These are phyloP conservation scores for Verticillium longisporum DNA, from an alignment of 2,329 filamentous ascomycete species.

Conservation along the genomic window DNA sequence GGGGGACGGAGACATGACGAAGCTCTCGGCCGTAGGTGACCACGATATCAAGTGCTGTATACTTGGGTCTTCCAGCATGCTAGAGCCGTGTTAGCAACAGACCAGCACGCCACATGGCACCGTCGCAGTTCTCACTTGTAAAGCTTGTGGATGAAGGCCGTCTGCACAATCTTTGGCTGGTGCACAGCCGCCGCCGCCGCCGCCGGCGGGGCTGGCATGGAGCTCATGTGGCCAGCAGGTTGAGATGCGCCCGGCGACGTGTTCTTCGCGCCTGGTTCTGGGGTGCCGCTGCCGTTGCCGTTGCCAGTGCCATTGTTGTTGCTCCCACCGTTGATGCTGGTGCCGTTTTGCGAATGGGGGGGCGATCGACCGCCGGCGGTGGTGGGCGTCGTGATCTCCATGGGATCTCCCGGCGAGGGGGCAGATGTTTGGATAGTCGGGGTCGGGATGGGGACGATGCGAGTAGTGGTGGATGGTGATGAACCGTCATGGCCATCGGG, in stretches of 20 bases:
- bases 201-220: slow-evolving; percentile 44
- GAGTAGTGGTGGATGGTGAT: slow-evolving; percentile 42
- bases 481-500: slow-evolving; percentile 34
- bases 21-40: slow-evolving; percentile 90
- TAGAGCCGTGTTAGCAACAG: slow-evolving; percentile 27
- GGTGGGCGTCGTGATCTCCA: slow-evolving; percentile 53
- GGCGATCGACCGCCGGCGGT: slow-evolving; percentile 26
- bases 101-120: too few relatives aligned
- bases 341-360: slow-evolving; percentile 7
- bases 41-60: slow-evolving; percentile 97
- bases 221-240: slow-evolving; percentile 22
- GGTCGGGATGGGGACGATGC: slow-evolving; percentile 40
- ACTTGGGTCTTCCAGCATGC: slow-evolving; percentile 90
- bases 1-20: slow-evolving; percentile 95
- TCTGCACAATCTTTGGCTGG: slow-evolving; percentile 96
- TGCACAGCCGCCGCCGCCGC: slow-evolving; percentile 70
- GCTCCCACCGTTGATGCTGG: slow-evolving; percentile 17
- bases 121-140: slow-evolving; percentile 68
- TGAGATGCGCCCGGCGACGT: slow-evolving; percentile 32
- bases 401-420: slow-evolving; percentile 50
- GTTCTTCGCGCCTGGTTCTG: slow-evolving; percentile 24
- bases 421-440: slow-evolving; percentile 54
- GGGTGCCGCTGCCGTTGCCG: slow-evolving; percentile 12
- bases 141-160: slow-evolving; percentile 97
- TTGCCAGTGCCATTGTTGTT: slow-evolving; percentile 12